These are phyloP conservation scores for Coniochaeta sp. DNA, from an alignment of 2,329 filamentous ascomycete genomes.

Conservation along the genomic window DNA sequence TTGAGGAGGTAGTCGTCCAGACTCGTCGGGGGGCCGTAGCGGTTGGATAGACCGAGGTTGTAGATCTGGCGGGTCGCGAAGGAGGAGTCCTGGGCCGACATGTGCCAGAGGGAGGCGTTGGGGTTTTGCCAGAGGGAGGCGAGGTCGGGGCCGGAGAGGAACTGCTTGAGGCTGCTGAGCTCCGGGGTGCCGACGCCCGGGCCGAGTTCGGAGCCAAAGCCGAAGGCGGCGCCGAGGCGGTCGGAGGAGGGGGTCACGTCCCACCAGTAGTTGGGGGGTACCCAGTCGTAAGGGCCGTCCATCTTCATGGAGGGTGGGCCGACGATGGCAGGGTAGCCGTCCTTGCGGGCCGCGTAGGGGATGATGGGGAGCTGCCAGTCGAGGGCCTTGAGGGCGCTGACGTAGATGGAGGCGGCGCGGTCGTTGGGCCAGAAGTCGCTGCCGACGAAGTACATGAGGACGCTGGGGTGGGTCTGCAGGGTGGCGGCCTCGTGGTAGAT, in stretches of 20 bases:
- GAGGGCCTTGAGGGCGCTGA: slow-evolving; percentile 37
- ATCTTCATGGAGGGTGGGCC: slow-evolving; percentile 57
- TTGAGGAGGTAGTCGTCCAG: slow-evolving; percentile 53
- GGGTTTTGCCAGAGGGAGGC: slow-evolving; percentile 48
- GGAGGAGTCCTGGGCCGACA: slow-evolving; percentile 45
- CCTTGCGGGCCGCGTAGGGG: slow-evolving; percentile 44
- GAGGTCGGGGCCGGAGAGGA: slow-evolving; percentile 42
- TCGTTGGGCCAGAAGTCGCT: slow-evolving; percentile 59
- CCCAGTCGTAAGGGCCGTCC: slow-evolving; percentile 60
- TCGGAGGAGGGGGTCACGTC: slow-evolving; percentile 28
- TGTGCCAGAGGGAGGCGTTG: slow-evolving; percentile 48
- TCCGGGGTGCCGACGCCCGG: slow-evolving; percentile 56
- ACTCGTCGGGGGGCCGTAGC: slow-evolving; percentile 43
- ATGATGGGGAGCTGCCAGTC: slow-evolving; percentile 52
- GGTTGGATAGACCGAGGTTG: slow-evolving; percentile 42
- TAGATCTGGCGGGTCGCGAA: slow-evolving; percentile 52
- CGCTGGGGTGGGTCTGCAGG: slow-evolving; percentile 51
- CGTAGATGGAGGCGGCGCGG: slow-evolving; percentile 43
- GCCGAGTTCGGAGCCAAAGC: slow-evolving; percentile 56
- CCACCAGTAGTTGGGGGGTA: slow-evolving; percentile 59
- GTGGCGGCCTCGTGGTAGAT: slow-evolving; percentile 54
- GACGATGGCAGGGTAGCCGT: slow-evolving; percentile 41
- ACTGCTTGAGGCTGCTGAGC: slow-evolving; percentile 42
- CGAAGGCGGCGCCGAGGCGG: slow-evolving; percentile 48
- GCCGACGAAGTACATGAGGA: slow-evolving; percentile 51